Conservation (phyloP, 148 eudicot genomes). For the Chenopodium formosanum region DNA sequence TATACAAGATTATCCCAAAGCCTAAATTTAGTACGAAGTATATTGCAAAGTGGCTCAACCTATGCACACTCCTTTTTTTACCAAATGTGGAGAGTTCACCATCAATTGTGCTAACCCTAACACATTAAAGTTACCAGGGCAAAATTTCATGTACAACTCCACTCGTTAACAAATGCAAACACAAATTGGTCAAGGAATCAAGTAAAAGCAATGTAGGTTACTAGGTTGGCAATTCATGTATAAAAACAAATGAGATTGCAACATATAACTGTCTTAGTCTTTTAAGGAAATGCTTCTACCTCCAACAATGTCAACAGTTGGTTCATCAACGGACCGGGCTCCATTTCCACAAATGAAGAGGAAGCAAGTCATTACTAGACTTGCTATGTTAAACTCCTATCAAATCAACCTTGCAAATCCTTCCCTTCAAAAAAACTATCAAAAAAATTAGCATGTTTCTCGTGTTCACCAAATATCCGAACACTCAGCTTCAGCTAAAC, state of each 20-base stretch:
- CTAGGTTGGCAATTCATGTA: neutral
- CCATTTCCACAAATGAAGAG: slow-evolving; percentile 23
- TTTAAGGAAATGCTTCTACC: slow-evolving; percentile 21
- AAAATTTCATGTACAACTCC: neutral
- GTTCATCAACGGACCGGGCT: slow-evolving; percentile 9
- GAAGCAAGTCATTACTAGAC: slow-evolving; percentile 25
- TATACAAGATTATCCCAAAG: no score
- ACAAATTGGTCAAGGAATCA: neutral
- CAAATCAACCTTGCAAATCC: neutral
- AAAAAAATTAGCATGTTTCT: neutral
- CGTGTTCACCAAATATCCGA: neutral
- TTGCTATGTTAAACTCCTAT: slow-evolving; percentile 9
- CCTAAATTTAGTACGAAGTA: no score
- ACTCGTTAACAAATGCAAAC: neutral
- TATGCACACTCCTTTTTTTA: neutral
- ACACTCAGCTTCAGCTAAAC: neutral
- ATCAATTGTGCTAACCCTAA: neutral
- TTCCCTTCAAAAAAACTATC: slow-evolving; percentile 7
- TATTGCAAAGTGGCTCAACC: no score
- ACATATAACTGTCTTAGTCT: neutral
- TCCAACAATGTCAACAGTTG: slow-evolving; percentile 20
- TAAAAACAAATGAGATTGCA: neutral
- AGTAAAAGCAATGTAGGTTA: neutral
- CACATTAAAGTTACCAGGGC: neutral
- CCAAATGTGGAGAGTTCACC: neutral